Conservation (phyloP, 306 rosid genomes). For the Neltuma alba region DNA sequence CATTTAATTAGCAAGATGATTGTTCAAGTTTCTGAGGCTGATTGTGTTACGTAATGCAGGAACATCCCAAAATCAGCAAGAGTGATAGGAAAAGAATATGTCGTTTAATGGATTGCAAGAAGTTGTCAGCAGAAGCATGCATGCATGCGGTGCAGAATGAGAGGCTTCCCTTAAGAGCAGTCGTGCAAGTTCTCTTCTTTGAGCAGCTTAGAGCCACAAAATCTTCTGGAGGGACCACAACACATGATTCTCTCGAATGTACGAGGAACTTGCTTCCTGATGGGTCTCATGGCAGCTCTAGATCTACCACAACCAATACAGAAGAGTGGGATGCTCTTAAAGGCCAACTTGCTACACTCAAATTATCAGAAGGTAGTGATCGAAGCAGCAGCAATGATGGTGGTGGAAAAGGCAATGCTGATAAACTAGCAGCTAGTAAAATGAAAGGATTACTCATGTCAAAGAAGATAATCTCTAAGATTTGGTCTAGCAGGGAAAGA, state of each 20-base stretch:
- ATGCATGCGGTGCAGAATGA: conserved; percentile 12
- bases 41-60: not conserved
- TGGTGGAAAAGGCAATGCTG: not conserved
- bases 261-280: not conserved
- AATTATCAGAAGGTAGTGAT: not conserved
- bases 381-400: not conserved
- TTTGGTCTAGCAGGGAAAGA: conserved; percentile 3
- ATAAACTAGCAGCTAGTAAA: not conserved
- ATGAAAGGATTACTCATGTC: not conserved
- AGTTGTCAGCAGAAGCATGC: conserved; percentile 2
- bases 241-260: not conserved
- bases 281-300: not conserved
- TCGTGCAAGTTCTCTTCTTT: not conserved
- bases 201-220: conserved; percentile 12
- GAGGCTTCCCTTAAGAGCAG: conserved; percentile 4
- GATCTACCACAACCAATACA: conserved; percentile 6
- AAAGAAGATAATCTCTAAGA: conserved; percentile 2
- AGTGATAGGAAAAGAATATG: conserved; percentile 9
- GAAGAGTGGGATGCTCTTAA: not conserved
- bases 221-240: not conserved
- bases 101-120: conserved; percentile 2
- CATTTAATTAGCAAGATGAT: too few relatives aligned
- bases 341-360: not conserved
- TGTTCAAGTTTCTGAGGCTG: not conserved
- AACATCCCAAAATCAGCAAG: not conserved